A percentile compares a stretch with the other conserved stretches of the same genome.
phyloP scores from a whole-genome alignment of 176 grass and related monocot species.

The Aegilops bicornis region DNA sequence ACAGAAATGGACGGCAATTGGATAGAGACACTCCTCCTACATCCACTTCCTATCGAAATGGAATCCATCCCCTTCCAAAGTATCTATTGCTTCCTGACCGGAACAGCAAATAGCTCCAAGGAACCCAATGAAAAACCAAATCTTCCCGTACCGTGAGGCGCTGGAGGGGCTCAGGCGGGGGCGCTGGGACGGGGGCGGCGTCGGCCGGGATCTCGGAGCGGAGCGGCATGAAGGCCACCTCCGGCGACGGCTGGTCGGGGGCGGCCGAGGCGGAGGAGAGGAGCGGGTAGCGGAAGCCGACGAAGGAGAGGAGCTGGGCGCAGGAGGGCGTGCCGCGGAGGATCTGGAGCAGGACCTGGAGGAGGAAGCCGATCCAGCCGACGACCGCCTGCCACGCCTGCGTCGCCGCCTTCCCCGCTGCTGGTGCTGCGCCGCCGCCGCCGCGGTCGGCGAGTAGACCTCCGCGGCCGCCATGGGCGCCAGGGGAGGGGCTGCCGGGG shows the following conservation, averaged over 20 bases:
- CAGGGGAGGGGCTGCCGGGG: conserved; percentile 22
- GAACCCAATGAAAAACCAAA: conserved; percentile 38
- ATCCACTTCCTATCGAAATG: conserved; percentile 21
- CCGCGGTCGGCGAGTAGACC: conserved; percentile 54
- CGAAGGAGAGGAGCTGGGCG: conserved; percentile 85
- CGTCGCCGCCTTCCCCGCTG: conserved; percentile 54
- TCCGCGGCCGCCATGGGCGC: conserved; percentile 50
- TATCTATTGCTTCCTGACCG: neutral
- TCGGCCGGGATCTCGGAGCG: conserved; percentile 69
- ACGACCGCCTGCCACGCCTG: conserved; percentile 83
- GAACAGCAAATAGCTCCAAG: neutral
- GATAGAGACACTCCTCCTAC: conserved; percentile 10
- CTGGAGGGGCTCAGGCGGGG: conserved; percentile 42
- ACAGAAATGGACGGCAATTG: neutral
- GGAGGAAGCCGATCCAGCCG: conserved; percentile 77
- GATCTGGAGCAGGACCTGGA: conserved; percentile 83
- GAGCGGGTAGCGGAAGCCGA: conserved; percentile 79
- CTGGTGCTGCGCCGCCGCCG: conserved; percentile 45
- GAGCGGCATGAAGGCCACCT: conserved; percentile 74
- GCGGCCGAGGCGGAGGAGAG: conserved; percentile 51
- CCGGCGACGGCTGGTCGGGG: conserved; percentile 40
- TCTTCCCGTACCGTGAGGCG: conserved; percentile 69
- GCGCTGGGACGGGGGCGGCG: conserved; percentile 32
- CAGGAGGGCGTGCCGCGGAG: conserved; percentile 82
- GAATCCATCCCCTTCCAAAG: conserved; percentile 14